A percentile compares a stretch with the other conserved stretches of the same genome.
phyloP scores from a whole-genome alignment of 768 basidiomycete species.

The Cystofilobasidium bisporidii region DNA sequence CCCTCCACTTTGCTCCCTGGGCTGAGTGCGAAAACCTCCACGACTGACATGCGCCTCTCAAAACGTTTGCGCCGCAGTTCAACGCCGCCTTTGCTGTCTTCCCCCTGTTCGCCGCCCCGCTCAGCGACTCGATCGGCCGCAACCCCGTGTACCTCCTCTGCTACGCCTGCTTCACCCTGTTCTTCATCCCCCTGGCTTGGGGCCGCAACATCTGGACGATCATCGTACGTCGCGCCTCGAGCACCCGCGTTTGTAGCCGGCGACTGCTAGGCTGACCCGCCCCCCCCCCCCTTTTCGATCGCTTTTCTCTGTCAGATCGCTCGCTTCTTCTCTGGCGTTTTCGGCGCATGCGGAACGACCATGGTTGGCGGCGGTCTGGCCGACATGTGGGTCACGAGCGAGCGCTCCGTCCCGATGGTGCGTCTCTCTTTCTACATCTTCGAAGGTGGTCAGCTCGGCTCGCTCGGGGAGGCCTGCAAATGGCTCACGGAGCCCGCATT shows the following conservation, averaged over 20 bases:
- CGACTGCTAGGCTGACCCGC: too few relatives aligned
- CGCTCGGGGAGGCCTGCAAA: too few relatives aligned
- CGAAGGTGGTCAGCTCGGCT: too few relatives aligned
- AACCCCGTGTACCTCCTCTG: conserved; percentile 21
- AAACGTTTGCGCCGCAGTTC: background rate
- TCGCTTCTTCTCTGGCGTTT: conserved; percentile 29
- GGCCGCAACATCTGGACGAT: conserved; percentile 29
- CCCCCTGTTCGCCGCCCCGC: conserved; percentile 20
- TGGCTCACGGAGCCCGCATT: too few relatives aligned
- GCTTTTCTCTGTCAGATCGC: conserved; percentile 9
- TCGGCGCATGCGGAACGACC: conserved; percentile 31
- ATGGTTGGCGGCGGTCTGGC: conserved; percentile 30
- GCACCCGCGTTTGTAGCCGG: background rate
- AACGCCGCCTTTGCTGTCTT: conserved; percentile 23
- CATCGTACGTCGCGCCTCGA: conserved; percentile 10
- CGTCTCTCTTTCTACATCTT: background rate
- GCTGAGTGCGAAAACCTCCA: too few relatives aligned
- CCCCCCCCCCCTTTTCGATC: too few relatives aligned
- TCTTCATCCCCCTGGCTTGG: conserved; percentile 16
- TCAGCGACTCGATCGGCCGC: conserved; percentile 14
- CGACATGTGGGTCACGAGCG: conserved; percentile 32
- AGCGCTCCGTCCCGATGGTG: conserved; percentile 31
- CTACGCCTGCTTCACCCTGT: conserved; percentile 13
- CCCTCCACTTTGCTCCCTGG: background rate
- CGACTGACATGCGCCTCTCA: too few relatives aligned